Evolutionary conservation across 352 stramenopile genomes (phyloP).

Genomic region (Thraustochytrium sp.): DNA sequence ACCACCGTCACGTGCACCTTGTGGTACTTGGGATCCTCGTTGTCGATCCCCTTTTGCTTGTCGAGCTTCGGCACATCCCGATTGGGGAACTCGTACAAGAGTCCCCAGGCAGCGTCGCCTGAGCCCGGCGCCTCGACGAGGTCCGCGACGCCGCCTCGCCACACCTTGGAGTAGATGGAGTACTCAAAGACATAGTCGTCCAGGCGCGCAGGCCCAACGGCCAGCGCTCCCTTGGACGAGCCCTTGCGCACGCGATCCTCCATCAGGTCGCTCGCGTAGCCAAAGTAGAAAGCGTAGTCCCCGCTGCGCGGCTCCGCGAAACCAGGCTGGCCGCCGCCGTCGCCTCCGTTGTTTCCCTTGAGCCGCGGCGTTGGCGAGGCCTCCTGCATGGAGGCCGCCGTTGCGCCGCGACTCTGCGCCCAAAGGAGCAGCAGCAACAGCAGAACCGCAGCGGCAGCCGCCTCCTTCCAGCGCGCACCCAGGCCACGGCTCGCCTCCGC

Average conservation of each 20-base stretch:
- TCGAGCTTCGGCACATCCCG: conserved; percentile 1
- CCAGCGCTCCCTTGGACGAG: neutral
- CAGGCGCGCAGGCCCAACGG: neutral
- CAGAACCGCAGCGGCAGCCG: neutral
- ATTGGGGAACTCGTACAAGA: conserved; percentile 18
- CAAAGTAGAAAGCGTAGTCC: conserved; percentile 3
- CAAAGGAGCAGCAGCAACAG: neutral
- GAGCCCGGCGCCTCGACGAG: neutral
- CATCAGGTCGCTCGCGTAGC: conserved; percentile 21
- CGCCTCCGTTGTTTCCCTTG: too few relatives aligned
- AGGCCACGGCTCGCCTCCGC: too few relatives aligned
- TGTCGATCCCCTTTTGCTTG: conserved; percentile 18
- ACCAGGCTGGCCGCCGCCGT: too few relatives aligned
- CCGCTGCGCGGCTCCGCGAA: neutral
- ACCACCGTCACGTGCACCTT: neutral
- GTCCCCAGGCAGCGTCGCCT: neutral
- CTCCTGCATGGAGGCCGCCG: too few relatives aligned
- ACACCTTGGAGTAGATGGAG: conserved; percentile 26
- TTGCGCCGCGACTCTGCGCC: too few relatives aligned
- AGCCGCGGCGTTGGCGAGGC: too few relatives aligned
- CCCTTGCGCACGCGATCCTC: conserved; percentile 10
- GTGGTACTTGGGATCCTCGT: conserved; percentile 16
- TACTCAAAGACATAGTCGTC: conserved; percentile 24
- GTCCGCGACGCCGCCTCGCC: conserved; percentile 18
- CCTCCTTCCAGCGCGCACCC: too few relatives aligned